Base-by-base conservation (phyloP, 2,329 filamentous ascomycete species). In the Penicillium thymicola region DNA sequence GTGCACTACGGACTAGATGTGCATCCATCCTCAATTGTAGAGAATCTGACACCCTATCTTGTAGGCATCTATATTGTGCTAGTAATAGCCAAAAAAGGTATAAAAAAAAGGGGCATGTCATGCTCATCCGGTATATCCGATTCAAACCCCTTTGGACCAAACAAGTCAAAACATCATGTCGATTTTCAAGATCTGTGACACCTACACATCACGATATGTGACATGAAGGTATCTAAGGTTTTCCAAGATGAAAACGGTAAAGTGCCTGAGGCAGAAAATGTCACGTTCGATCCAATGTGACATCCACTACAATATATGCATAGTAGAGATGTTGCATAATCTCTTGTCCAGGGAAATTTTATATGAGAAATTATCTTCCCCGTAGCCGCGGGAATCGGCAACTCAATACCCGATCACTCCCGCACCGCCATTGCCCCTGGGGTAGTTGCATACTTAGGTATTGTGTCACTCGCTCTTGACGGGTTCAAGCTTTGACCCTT, bases 321-420 rank as follows among this genome's bases (percentile, higher is more conserved):
- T 21, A n/a, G n/a, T n/a, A n/a, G n/a, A n/a, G n/a, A n/a, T n/a
- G n/a, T n/a, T n/a, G 13, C 32, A 34, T 34, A 34, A 14, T 7
- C 7, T 6, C 28, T 32, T 13, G 13, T 46, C 11, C 28, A 34
- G 13, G n/a, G 27, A 7, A 11, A 4, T 9, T 34, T 25, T 45
- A n/a, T 27, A 27, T 14, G 11, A 43, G 13, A 37, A 25, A 23
- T 10, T 34, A 7, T 30, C 28, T 50, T 37, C 38, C 45, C 52
- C 30, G 18, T 55, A 55, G n/a, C 64, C 60, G 61, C 61, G 61
- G 63, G 58, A 41, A 59, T 51, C 62, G 62, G 61, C 51, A 54
- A 47, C 44, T 51, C n/a, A 21, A 30, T 57, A 61, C 52, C 63
- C 64, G 59, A 46, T 58, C 46, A 36, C 38, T 52, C 36, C 63